Evolutionary conservation across 2,329 filamentous ascomycete genomes (phyloP).

Genomic region (Setomelanomma holmii): DNA sequence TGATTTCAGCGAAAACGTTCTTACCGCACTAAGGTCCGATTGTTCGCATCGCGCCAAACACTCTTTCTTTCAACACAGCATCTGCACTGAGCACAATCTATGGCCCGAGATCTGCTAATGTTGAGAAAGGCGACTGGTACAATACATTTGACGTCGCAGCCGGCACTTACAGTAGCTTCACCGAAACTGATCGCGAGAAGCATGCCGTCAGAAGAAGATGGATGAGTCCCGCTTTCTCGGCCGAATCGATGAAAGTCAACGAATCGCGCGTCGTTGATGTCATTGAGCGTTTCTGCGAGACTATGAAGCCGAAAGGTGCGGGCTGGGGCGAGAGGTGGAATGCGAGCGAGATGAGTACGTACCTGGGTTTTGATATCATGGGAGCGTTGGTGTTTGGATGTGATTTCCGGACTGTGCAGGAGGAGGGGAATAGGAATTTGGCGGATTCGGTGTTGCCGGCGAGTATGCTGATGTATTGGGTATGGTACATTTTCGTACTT

Average conservation of each 20-base stretch:
- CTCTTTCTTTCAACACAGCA: slow-evolving; percentile 36
- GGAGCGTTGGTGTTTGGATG: slow-evolving; percentile 50
- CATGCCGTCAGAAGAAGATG: slow-evolving; percentile 53
- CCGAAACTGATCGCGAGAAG: slow-evolving; percentile 47
- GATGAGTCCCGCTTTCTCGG: slow-evolving; percentile 51
- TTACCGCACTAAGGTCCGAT: slow-evolving; percentile 30
- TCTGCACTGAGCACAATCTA: slow-evolving; percentile 35
- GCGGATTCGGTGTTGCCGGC: slow-evolving; percentile 29
- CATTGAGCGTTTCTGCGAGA: slow-evolving; percentile 45
- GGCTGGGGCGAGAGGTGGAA: slow-evolving; percentile 50
- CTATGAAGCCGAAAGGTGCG: slow-evolving; percentile 15
- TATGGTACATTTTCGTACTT: slow-evolving; percentile 9
- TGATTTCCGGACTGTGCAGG: slow-evolving; percentile 45
- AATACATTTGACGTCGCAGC: slow-evolving; percentile 51
- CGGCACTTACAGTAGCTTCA: slow-evolving; percentile 49
- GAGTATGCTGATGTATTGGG: slow-evolving; percentile 31
- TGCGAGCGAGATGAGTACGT: slow-evolving; percentile 47
- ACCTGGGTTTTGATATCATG: slow-evolving; percentile 57
- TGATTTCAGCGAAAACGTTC: no score
- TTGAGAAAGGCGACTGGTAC: slow-evolving; percentile 56
- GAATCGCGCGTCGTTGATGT: slow-evolving; percentile 49
- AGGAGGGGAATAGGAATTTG: slow-evolving; percentile 36
- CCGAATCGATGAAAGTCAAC: slow-evolving; percentile 47
- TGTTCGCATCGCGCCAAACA: slow-evolving; percentile 36
- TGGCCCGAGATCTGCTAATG: slow-evolving; percentile 47